Base-by-base conservation (phyloP, 1,284 basidiomycete genomes). In the Boletus mariae region DNA sequence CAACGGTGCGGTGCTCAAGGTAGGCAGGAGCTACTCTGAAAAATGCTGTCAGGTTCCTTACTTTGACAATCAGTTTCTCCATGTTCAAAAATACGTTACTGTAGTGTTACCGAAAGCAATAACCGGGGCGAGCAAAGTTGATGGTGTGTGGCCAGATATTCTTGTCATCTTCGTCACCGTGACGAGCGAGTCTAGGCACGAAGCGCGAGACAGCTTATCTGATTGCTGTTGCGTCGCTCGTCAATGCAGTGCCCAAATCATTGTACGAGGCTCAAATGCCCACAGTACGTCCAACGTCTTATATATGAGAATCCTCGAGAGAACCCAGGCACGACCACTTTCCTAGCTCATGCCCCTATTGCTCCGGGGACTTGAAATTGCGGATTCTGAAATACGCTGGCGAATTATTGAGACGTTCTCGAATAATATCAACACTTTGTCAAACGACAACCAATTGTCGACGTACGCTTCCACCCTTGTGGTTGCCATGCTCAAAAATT, bases 271-370 rank as follows among this genome's bases (percentile, higher is more conserved):
- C 79, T 32, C 80, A 92, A 58, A 78, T 96, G 66, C 68, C 84
- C 6, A 79, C 77, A 13, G 92, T 92, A 53, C 53, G 82, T 66
- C 28, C 31, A 47, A 20, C 29, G 13, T 15, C 13, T 51, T 20
- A 8, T 26, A 25, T 7, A 31, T 13, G 9, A 28, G 43, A 10
- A 17, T 10, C 17, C 29, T 6, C 4, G 11, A 45, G 28, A 20
- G 10, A 8, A 20, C 42, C 23, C 41, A 58, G 31, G 20, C 37
- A 43, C 34, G 52, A n/a, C 20, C 20, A 20, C 17, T 63, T 23
- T 17, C 25, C 4, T 64, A 96, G 88, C 80, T 98, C 13, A 83
- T 98, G 59, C 94, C 96, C 0, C 76, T 98, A 15, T 79, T 99
- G 1, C 76, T 99, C 45, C 90, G 90, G 20, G 88, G 92, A 2